Conservation (phyloP, 164 flowering plant species). For the Litsea cubeba region DNA sequence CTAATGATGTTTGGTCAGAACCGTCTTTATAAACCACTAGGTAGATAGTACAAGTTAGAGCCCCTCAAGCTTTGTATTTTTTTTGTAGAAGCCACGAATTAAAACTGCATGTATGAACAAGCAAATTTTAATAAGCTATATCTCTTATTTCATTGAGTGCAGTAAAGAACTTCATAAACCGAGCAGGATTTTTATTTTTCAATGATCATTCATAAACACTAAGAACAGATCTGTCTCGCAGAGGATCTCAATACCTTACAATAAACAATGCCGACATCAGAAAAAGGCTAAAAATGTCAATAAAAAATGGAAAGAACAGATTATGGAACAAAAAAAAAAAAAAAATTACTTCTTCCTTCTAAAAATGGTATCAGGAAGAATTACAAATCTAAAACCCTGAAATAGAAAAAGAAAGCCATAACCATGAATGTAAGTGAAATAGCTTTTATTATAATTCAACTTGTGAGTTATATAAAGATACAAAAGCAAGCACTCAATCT, state of each 20-base stretch:
- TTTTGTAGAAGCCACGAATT: constrained; percentile 13
- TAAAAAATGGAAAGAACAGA: too few relatives aligned
- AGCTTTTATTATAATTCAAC: too few relatives aligned
- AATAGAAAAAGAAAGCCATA: too few relatives aligned
- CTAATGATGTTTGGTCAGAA: constrained; percentile 3
- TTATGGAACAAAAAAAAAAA: too few relatives aligned
- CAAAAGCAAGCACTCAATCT: too few relatives aligned
- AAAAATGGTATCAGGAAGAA: not conserved
- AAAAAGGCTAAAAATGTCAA: not conserved
- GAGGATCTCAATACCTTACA: not conserved
- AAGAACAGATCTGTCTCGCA: not conserved
- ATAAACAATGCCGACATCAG: not conserved
- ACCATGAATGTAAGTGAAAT: too few relatives aligned
- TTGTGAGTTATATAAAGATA: too few relatives aligned
- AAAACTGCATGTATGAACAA: constrained; percentile 12
- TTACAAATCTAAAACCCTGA: not conserved
- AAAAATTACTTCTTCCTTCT: not conserved
- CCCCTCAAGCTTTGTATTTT: constrained; percentile 19
- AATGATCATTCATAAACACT: too few relatives aligned
- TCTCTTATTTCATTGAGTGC: constrained; percentile 3
- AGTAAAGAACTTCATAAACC: not conserved
- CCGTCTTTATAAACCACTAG: constrained; percentile 2
- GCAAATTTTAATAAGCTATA: constrained; percentile 4
- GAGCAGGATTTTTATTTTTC: too few relatives aligned
- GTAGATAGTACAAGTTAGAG: constrained; percentile 10